Evolutionary conservation across 805 yeast species (phyloP).

Genomic region (Schizosaccharomyces japonicus): DNA sequence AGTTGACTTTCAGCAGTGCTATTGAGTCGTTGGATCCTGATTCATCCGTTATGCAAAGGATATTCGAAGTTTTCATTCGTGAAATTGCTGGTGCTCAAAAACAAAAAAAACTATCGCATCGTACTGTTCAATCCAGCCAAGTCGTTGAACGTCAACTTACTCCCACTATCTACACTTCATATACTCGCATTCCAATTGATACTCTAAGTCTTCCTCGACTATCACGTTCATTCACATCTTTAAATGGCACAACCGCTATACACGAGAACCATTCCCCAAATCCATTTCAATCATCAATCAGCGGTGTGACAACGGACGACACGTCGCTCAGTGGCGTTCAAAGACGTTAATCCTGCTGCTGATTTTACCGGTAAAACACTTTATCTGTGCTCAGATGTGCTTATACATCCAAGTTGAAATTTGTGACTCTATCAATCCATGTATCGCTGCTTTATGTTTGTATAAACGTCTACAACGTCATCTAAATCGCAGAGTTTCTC

Average conservation of each 20-base stretch:
- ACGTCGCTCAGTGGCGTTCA: no score
- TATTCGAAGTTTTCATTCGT: neutral
- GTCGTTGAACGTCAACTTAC: neutral
- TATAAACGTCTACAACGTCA: slow-evolving; percentile 57
- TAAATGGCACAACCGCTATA: no score
- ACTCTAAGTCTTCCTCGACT: no score
- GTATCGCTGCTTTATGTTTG: slow-evolving; percentile 30
- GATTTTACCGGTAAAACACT: no score
- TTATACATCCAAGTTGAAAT: no score
- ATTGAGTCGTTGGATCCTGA: neutral
- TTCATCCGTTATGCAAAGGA: neutral
- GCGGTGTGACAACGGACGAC: no score
- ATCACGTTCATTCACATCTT: no score
- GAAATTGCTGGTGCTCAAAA: neutral
- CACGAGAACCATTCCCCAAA: no score
- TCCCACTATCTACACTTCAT: neutral
- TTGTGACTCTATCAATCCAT: no score
- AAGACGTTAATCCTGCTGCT: no score
- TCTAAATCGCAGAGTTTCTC: slow-evolving; percentile 46
- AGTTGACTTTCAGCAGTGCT: neutral
- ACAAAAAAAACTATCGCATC: neutral
- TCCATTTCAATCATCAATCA: no score
- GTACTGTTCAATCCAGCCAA: neutral
- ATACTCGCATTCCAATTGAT: neutral
- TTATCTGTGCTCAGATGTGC: no score